phyloP scores from a whole-genome alignment of 2,329 filamentous ascomycete genomes.

The Rutstroemia sp. region DNA sequence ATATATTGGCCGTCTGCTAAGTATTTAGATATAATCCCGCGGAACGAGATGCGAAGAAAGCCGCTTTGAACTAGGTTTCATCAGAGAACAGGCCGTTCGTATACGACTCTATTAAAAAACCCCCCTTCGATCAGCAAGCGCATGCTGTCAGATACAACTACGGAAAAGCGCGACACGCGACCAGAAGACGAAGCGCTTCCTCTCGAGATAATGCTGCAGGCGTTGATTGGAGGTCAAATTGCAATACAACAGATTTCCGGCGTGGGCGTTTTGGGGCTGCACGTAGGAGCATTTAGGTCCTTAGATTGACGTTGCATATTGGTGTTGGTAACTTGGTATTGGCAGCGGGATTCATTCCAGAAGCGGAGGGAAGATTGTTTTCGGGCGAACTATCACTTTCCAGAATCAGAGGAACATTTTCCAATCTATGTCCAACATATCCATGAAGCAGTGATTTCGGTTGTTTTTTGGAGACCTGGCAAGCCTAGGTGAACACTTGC shows the following conservation, averaged over 20 bases:
- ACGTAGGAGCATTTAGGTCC: neutral
- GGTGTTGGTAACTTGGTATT: neutral
- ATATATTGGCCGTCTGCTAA: slow-evolving; percentile 12
- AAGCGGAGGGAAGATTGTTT: neutral
- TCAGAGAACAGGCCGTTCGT: slow-evolving; percentile 2
- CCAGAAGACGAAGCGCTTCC: neutral
- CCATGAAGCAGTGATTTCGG: neutral
- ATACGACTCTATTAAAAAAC: slow-evolving; percentile 1
- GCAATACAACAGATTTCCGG: slow-evolving; percentile 4
- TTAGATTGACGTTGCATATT: neutral
- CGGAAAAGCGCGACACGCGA: neutral
- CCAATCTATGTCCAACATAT: neutral
- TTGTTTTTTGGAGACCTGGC: neutral
- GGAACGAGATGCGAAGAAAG: slow-evolving; percentile 38
- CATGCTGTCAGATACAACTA: neutral
- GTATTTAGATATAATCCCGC: slow-evolving; percentile 39
- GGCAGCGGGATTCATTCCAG: neutral
- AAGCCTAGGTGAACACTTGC: neutral
- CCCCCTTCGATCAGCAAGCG: neutral
- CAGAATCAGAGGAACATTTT: slow-evolving; percentile 18
- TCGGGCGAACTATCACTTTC: slow-evolving; percentile 5
- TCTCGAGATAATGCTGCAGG: slow-evolving; percentile 11
- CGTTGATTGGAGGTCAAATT: slow-evolving; percentile 15
- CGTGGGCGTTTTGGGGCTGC: slow-evolving; percentile 6
- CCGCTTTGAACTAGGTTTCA: slow-evolving; percentile 22